Conservation (phyloP, 208 protist species). For the Leishmania tarentolae region DNA sequence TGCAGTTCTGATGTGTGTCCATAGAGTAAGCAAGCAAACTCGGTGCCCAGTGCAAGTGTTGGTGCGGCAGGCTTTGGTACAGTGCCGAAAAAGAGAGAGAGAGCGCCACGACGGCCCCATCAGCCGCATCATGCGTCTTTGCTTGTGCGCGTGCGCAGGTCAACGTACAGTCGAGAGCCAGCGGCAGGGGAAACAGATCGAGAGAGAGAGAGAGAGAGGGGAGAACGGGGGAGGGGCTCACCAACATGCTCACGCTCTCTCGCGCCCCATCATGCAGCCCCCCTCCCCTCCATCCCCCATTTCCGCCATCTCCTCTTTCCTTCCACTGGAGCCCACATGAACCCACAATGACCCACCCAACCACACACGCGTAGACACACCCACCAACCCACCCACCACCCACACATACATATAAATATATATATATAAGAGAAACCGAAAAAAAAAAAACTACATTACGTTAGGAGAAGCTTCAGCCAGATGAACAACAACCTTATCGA, state of each 20-base stretch:
- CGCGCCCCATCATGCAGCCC: no score
- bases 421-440: not conserved
- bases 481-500: not conserved
- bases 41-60: not conserved
- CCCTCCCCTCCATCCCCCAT: not conserved
- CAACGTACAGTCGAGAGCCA: not conserved
- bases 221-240: not conserved
- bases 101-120: not conserved
- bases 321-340: not conserved
- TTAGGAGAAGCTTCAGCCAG: not conserved
- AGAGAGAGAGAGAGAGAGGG: not conserved
- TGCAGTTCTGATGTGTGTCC: not conserved
- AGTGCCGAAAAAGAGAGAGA: not conserved
- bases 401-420: not conserved
- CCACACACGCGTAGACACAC: conserved; percentile 1
- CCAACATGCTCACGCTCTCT: not conserved
- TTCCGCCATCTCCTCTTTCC: not conserved
- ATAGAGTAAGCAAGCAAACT: not conserved
- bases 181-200: not conserved
- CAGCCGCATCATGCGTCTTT: not conserved
- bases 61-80: not conserved
- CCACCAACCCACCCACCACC: not conserved
- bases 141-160: not conserved
- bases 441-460: not conserved
- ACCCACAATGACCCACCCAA: not conserved